Evolutionary conservation across 2,329 filamentous ascomycete genomes (phyloP), one percentile per base, ranked within the genome.

Genomic region (Botrytis galanthina): DNA sequence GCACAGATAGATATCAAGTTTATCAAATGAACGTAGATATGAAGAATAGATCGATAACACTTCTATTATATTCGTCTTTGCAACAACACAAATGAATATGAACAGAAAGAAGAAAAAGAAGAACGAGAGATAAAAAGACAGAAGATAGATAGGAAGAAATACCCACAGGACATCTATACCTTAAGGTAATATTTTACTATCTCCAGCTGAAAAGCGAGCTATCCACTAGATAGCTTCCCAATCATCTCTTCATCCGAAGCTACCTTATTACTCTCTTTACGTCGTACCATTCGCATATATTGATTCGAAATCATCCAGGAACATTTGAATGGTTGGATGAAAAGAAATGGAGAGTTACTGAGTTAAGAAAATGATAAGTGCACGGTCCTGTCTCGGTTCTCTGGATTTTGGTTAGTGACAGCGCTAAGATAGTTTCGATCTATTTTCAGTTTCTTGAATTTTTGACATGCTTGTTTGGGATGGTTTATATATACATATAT

Each of bases 251-350:
- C 35, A 39, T 35, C 60, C 60, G 35, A n/a, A 39, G 20, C 60
- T 62, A 39, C 5, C 48, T n/a, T 46, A 22, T n/a, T n/a, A n/a
- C n/a, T 39, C 60, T 39, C 35, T 62, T 39, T 61, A 9, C 35
- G 35, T 37, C 12, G 59, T 61, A 26, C 32, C 32, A 9, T 26
- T 14, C 22, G 22, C 59, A 20, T 35, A 26, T 20, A 60, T n/a
- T 62, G 60, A 39, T 39, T 62, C 60, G 35, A 62, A 62, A 62
- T n/a, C 35, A 39, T 62, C 22, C 35, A 39, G 59, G 35, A 26
- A 37, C 22, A 18, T n/a, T 39, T n/a, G 60, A 62, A 62, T 62
- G 60, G 60, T 62, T 62, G 60, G 60, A 62, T 39, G 59, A n/a
- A 61, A 61, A 61, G 59, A 51, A 51, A 51, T 51, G 48, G 48